Percentiles rank a stretch among this genome's conserved stretches.
Evolutionary conservation across 2,329 filamentous ascomycete species (phyloP).

Genomic region (Neopestalotiopsis rosae): DNA sequence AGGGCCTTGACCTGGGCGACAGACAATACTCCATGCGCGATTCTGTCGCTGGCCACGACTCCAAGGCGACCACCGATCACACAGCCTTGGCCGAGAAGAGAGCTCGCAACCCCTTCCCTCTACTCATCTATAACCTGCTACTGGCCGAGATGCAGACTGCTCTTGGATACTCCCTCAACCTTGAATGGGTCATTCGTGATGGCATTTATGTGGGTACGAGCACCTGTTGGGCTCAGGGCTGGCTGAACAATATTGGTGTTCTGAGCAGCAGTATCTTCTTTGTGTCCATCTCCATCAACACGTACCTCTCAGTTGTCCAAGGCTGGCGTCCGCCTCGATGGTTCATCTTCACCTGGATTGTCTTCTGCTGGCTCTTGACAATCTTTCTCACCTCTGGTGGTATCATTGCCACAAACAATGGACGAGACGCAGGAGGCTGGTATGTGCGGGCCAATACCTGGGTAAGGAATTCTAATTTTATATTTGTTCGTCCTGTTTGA

Average conservation of each 20-base stretch:
- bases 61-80: neutral
- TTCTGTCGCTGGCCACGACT: neutral
- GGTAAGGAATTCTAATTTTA: conserved; percentile 6
- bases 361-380: conserved; percentile 11
- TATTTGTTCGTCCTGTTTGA: too few species aligned
- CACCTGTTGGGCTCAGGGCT: conserved; percentile 23
- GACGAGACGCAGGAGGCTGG: conserved; percentile 18
- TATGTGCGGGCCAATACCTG: conserved; percentile 20
- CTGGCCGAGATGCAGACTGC: conserved; percentile 22
- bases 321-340: conserved; percentile 13
- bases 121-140: conserved; percentile 23
- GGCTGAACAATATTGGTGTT: conserved; percentile 21
- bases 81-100: neutral
- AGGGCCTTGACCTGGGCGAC: neutral
- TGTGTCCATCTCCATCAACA: conserved; percentile 20
- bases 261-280: conserved; percentile 19
- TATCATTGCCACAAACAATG: conserved; percentile 14
- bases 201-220: conserved; percentile 20
- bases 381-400: neutral
- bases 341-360: neutral
- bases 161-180: conserved; percentile 21
- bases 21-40: neutral
- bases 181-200: conserved; percentile 21
- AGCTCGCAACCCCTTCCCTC: conserved; percentile 22
- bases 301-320: conserved; percentile 20